Conservation (phyloP, 805 yeast species). For the Cyberlindnera samutprakarnensis region DNA sequence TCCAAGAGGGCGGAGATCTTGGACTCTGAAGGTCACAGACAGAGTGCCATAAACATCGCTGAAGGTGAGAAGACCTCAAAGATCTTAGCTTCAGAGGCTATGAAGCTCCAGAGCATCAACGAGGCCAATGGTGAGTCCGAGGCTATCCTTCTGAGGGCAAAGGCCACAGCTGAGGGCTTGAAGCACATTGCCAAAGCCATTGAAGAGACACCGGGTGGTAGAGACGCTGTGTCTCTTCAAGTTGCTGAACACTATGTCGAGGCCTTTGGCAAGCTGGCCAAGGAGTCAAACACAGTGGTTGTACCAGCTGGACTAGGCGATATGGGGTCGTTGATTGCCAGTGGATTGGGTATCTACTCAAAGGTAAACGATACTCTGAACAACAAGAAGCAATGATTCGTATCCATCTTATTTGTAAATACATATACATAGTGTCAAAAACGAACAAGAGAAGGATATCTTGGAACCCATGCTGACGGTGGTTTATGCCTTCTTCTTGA, state of each 20-base stretch:
- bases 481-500: slow-evolving; percentile 30
- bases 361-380: slow-evolving; percentile 39
- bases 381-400: too few relatives aligned
- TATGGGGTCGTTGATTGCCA: slow-evolving; percentile 64
- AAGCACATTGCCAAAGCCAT: slow-evolving; percentile 60
- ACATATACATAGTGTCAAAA: slow-evolving; percentile 2
- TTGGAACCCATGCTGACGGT: too few relatives aligned
- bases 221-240: slow-evolving; percentile 69
- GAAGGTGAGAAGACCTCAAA: slow-evolving; percentile 72
- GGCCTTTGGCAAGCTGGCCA: slow-evolving; percentile 76
- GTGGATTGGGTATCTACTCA: slow-evolving; percentile 68
- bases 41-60: slow-evolving; percentile 72
- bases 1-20: slow-evolving; percentile 82
- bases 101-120: slow-evolving; percentile 52
- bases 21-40: slow-evolving; percentile 80
- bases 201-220: slow-evolving; percentile 58
- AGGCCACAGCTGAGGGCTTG: slow-evolving; percentile 71
- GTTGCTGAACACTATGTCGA: slow-evolving; percentile 80
- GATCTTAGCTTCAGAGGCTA: slow-evolving; percentile 72
- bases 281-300: slow-evolving; percentile 71
- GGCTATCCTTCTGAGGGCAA: slow-evolving; percentile 55
- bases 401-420: too few relatives aligned
- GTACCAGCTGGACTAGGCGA: slow-evolving; percentile 74
- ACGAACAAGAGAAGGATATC: too few relatives aligned
- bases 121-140: slow-evolving; percentile 70